Percentiles rank a stretch among this genome's conserved stretches.
phyloP scores from a whole-genome alignment of 1,284 basidiomycete genomes.

The Fomitopsis schrenkii region DNA sequence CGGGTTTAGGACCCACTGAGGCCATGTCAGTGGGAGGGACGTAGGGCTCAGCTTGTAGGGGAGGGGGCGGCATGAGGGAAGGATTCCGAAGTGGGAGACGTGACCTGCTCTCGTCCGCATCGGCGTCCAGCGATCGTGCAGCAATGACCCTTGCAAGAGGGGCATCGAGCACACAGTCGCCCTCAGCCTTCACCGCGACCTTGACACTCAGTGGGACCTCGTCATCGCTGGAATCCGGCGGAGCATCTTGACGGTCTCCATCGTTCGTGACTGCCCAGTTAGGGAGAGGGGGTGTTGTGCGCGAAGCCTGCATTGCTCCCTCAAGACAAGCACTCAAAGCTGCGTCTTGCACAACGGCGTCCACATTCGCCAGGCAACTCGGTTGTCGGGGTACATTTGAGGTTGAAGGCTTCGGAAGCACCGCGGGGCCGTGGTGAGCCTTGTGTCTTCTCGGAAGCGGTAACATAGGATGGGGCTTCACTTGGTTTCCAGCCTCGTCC shows the following conservation, averaged over 20 bases:
- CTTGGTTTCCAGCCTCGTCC: not conserved
- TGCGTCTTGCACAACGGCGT: not conserved
- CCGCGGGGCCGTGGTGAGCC: not conserved
- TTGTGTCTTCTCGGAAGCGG: not conserved
- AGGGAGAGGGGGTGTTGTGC: slow-evolving; percentile 1
- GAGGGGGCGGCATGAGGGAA: not conserved
- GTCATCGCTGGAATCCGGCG: slow-evolving; percentile 16
- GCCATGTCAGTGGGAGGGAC: not conserved
- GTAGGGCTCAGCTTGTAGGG: not conserved
- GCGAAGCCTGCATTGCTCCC: not conserved
- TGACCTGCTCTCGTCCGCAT: not conserved
- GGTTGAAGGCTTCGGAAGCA: not conserved
- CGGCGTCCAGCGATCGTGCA: not conserved
- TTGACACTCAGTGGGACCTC: slow-evolving; percentile 10
- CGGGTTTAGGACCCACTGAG: not conserved
- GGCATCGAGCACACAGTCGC: not conserved
- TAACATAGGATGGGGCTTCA: not conserved
- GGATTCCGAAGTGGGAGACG: not conserved
- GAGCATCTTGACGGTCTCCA: slow-evolving; percentile 6
- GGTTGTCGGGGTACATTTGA: not conserved
- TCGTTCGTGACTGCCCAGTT: slow-evolving; percentile 1
- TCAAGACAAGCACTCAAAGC: slow-evolving; percentile 4
- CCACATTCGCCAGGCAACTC: not conserved
- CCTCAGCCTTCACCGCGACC: not conserved
- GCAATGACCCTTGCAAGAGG: not conserved